Evolutionary conservation across 768 basidiomycete genomes (phyloP), one percentile per base, ranked within the genome.

Genomic region (Tulasnella sp.): DNA sequence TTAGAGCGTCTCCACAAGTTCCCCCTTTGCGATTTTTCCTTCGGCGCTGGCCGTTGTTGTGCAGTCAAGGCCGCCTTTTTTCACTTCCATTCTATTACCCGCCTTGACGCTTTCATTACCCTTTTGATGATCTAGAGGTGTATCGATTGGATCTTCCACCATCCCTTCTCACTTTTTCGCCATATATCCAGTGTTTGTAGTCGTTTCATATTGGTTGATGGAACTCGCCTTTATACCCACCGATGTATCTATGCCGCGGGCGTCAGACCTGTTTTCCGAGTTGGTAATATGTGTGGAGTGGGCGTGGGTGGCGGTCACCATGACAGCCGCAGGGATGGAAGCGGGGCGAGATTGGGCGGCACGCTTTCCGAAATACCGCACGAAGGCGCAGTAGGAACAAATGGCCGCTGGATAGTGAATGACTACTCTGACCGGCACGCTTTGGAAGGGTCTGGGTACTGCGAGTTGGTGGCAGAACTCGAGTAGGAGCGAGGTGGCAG

Each of bases 141-240:
- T 64, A 64, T 64, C 60, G 60, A 64, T 64, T 64, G 60, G 60
- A 64, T 64, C 60, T 64, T 64, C 60, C 60, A 64, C 60, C 60
- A 22, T 64, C 60, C n/a, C 60, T 64, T 64, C 60, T 64, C 60
- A 64, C 24, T 31, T 64, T n/a, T 64, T 28, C 60, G 12, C 24
- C 20, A 24, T 64, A 64, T 64, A 64, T 31, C 60, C n/a, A n/a
- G n/a, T 28, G 60, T 64, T 64, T 64, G 60, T 64, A 28, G 60
- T 64, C 60, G 24, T 28, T 64, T 31, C 14, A 9, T 64, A 28
- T 18, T 31, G 0, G 60, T 24, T 31, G 31, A 31, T 11, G 31
- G 12, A 6, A 24, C 24, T 64, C 31, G 60, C 60, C 60, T 64
- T 64, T 64, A 64, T 64, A 64, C 60, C 60, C 60, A 3, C n/a